Base-by-base conservation (phyloP, 2,329 filamentous ascomycete species). In the Dissoconium aciculare region DNA sequence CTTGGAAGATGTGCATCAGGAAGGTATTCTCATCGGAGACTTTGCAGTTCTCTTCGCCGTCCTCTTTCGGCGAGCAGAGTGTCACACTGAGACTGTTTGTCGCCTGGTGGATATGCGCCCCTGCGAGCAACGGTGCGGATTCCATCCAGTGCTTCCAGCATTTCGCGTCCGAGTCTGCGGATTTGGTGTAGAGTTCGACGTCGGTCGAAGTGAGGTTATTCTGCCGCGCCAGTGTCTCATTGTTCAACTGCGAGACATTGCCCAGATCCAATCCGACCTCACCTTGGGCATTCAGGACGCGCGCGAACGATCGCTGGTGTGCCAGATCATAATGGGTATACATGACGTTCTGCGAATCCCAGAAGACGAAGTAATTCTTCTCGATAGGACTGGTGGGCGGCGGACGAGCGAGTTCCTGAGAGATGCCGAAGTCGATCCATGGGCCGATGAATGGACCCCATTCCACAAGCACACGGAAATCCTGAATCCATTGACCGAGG, bases 301-400 rank as follows among this genome's bases (percentile, higher is more conserved):
- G n/a, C 1, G 67, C 59, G 40, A 71, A 73, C 0, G 53, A 53
- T 0, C 70, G 63, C 11, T 52, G 52, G 0, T 68, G 69, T 1
- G 45, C 40, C 2, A 71, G 44, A 38, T 72, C 67, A 45, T 71
- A 62, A 44, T 74, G 69, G 1, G 58, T 55, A 43, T 69, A 69
- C 29, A 60, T 50, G 12, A 56, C 45, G 4, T 57, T 60, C 0
- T 53, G 34, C 0, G 37, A 34, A 37, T 71, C 68, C 69, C 69
- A 74, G 52, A 74, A 74, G 2, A 68, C 36, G 39, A 74, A 74
- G 57, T 61, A 75, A 42, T 75, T 74, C 60, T 74, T 74, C 51
- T 75, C 69, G 15, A 73, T 42, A 0, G 41, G 19, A 3, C 46
- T 43, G 41, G 54, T 64, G 0, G 64, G 60, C 2, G 41, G 35